These are phyloP conservation scores for Pisolithus sp. DNA, from an alignment of 768 basidiomycete genomes.

Conservation along the genomic window DNA sequence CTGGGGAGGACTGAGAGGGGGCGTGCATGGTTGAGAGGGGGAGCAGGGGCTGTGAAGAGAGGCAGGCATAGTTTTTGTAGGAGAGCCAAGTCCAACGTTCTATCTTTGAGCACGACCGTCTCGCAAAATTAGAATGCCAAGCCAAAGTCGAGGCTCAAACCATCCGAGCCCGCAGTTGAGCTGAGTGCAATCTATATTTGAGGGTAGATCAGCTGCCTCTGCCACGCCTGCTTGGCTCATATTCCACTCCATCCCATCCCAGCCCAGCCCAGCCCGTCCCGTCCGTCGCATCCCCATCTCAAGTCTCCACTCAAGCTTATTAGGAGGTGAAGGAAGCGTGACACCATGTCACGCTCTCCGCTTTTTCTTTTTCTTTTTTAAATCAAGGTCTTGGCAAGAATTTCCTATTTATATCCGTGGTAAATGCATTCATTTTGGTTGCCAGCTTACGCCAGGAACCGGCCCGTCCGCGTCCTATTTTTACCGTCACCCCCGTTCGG, in stretches of 20 bases:
- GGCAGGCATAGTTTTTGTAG: conserved; percentile 32
- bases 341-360: not conserved
- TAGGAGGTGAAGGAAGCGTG: too few relatives aligned
- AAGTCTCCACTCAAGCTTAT: too few relatives aligned
- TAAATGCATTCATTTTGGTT: conserved; percentile 2
- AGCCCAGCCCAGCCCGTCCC: too few relatives aligned
- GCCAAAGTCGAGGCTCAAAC: conserved; percentile 32
- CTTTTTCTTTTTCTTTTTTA: not conserved
- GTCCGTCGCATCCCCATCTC: too few relatives aligned
- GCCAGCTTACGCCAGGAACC: not conserved
- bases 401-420: conserved; percentile 1
- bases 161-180: conserved; percentile 9
- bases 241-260: too few relatives aligned
- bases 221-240: not conserved
- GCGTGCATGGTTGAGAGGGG: conserved; percentile 13
- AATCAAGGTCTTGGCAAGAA: not conserved
- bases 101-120: conserved; percentile 37
- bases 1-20: conserved; percentile 8
- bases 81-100: conserved; percentile 38
- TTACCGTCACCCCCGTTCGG: not conserved
- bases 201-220: not conserved
- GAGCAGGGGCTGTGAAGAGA: conserved; percentile 13
- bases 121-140: conserved; percentile 41
- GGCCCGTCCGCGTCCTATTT: not conserved
- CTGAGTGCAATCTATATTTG: conserved; percentile 6